Evolutionary conservation across 768 basidiomycete species (phyloP).

Genomic region (Tylopilus subfusipes): DNA sequence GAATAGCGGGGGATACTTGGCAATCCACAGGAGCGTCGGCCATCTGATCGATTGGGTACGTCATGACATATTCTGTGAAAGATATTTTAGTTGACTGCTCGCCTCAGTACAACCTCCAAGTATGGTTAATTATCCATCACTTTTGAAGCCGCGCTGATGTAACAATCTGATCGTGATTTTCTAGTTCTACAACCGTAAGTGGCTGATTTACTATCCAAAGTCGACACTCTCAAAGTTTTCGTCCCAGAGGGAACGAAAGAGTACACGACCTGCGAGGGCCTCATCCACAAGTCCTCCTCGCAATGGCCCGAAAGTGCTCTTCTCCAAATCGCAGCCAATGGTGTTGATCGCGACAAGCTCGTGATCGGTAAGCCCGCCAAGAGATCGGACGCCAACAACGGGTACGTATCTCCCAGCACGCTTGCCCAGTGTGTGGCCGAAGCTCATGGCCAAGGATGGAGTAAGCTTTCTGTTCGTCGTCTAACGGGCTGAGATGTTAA

Average conservation of each 20-base stretch:
- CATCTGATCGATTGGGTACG: constrained; percentile 43
- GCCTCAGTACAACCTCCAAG: constrained; percentile 41
- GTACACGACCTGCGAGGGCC: constrained; percentile 56
- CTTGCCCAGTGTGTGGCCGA: constrained; percentile 56
- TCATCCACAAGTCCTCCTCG: constrained; percentile 53
- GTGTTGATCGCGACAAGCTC: constrained; percentile 45
- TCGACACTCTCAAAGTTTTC: background rate
- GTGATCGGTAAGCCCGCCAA: constrained; percentile 53
- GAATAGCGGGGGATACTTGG: constrained; percentile 42
- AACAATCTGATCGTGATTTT: background rate
- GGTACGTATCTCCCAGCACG: constrained; percentile 53
- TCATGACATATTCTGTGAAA: background rate
- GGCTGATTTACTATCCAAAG: constrained; percentile 24
- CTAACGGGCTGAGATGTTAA: background rate
- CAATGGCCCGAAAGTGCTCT: constrained; percentile 56
- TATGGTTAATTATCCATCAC: constrained; percentile 2
- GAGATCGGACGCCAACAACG: constrained; percentile 35
- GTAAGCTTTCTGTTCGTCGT: constrained; percentile 34
- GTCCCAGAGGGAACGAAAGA: constrained; percentile 45
- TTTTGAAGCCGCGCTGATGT: background rate
- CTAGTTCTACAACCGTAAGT: constrained; percentile 25
- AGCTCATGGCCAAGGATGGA: constrained; percentile 64
- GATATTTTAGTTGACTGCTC: background rate
- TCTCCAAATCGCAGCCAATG: constrained; percentile 45
- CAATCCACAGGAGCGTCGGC: too few relatives aligned